Evolutionary conservation across 2,329 filamentous ascomycete species (phyloP), one percentile per base, ranked within the genome.

Genomic region (Verticillium albo-atrum): DNA sequence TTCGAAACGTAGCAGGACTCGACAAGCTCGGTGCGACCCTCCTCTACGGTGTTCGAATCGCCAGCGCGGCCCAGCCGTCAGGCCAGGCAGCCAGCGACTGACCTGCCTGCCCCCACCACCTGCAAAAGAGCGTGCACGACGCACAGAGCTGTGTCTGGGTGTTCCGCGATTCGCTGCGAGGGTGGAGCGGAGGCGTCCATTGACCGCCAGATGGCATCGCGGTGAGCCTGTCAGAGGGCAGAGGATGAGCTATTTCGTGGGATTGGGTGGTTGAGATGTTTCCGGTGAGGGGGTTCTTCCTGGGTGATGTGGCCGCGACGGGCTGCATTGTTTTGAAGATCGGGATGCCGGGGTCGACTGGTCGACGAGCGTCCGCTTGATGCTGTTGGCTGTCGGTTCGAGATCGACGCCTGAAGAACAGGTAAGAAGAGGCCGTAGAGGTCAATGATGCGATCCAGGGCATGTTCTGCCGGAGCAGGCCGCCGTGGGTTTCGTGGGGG

Each of bases 211-310:
- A 57, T 42, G 56, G 42, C 56, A 42, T 34, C 51, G 55, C 61
- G 27, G 51, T 58, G 53, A 63, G 64, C 68, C 68, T 70, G 66
- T 71, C 67, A 71, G 63, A 69, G 62, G 60, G 61, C 64, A 34
- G 60, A 70, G 67, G 68, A 68, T 66, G 68, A 56, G 58, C 62
- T 67, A 68, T 68, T 62, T 66, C 59, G 57, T 65, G 56, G 68
- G 61, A 72, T 71, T 72, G 70, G 70, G 61, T 61, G 23, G 62
- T 50, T 53, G 32, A 26, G 55, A 35, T 56, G 58, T 62, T 63
- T 54, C 26, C 15, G 26, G 55, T 35, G 57, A 55, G 57, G 57
- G 32, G 58, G 26, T 37, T 30, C 53, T 28, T 26, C 54, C 23
- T 30, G 35, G 23, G 17, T 25, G 30, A 37, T 27, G 28, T 23